Evolutionary conservation across 352 stramenopile species (phyloP).

Genomic region (Globisporangium camurandrum): DNA sequence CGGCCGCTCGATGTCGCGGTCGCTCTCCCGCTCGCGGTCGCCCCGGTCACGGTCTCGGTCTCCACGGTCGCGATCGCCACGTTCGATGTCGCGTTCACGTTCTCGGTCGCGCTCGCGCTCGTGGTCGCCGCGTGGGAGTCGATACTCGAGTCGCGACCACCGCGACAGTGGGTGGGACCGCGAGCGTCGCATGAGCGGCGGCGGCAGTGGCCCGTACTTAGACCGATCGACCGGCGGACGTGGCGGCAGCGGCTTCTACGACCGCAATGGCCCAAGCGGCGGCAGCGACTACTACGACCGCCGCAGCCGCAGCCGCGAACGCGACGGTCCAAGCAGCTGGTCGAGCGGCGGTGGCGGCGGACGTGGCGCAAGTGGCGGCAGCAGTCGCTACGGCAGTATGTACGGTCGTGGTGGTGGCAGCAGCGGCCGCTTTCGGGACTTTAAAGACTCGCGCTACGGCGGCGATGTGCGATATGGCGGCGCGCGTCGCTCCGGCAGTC

Average conservation of each 20-base stretch:
- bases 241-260: constrained; percentile 17
- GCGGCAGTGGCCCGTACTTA: constrained; percentile 13
- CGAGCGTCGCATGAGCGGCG: constrained; percentile 18
- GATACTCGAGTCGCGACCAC: constrained; percentile 18
- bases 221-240: constrained; percentile 6
- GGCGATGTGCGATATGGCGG: constrained; percentile 20
- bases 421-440: constrained; percentile 24
- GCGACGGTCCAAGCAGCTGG: constrained; percentile 23
- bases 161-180: constrained; percentile 10
- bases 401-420: constrained; percentile 5
- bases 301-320: constrained; percentile 24
- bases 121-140: constrained; percentile 46
- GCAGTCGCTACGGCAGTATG: constrained; percentile 14
- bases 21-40: constrained; percentile 27
- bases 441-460: constrained; percentile 18
- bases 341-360: constrained; percentile 8
- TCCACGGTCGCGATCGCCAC: constrained; percentile 20
- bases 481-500: constrained; percentile 25
- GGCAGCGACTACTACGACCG: constrained; percentile 25
- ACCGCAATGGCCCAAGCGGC: constrained; percentile 13
- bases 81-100: constrained; percentile 34
- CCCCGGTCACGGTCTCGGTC: constrained; percentile 31
- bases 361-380: too few relatives aligned
- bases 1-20: constrained; percentile 48
- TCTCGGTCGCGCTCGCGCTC: constrained; percentile 42